Evolutionary conservation across 2,329 filamentous ascomycete genomes (phyloP), one percentile per base, ranked within the genome.

Genomic region (Trichophyton equinum): DNA sequence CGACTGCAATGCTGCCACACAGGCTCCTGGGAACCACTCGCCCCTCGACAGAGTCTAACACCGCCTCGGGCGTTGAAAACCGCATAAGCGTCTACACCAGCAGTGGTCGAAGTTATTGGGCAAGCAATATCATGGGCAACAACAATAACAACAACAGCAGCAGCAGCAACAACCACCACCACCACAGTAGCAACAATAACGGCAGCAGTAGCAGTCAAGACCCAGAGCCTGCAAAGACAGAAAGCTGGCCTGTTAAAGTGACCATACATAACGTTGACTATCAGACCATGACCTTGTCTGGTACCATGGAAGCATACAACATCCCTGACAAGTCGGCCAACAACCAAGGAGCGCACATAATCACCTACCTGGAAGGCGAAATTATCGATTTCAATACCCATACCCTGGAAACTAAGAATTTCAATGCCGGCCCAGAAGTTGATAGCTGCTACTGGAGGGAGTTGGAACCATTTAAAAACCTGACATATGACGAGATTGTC

Each of bases 271-370:
- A 79, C 18, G 78, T 87, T 53, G 82, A 87, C 69, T 80, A 79
- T 66, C 73, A 77, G 3, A 76, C 74, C 18, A 85, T 86, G 82
- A 82, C 81, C 0, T 71, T 87, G 18, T 81, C 82, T 22, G 85
- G 84, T 3, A 86, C 83, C 6, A 87, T 87, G 85, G 83, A 86
- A 71, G 85, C 85, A 3, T 86, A 85, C 72, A 84, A 87, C 65
- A 84, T 86, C 11, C 84, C 84, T 1, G 75, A 80, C 62, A 78
- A 78, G 60, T 76, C 77, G 7, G 72, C 73, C 0, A 68, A 71
- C 18, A 73, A 70, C 2, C 71, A 72, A 57, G 72, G 73, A 58
- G 74, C 75, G 15, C 77, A 78, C 62, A 87, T 87, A 61, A 60
- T 65, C 27, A 66, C 64, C 1, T 87, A 83, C 67, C 77, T 87